Base-by-base conservation (phyloP, 805 yeast genomes). In the Barnettozyma pratensis region DNA sequence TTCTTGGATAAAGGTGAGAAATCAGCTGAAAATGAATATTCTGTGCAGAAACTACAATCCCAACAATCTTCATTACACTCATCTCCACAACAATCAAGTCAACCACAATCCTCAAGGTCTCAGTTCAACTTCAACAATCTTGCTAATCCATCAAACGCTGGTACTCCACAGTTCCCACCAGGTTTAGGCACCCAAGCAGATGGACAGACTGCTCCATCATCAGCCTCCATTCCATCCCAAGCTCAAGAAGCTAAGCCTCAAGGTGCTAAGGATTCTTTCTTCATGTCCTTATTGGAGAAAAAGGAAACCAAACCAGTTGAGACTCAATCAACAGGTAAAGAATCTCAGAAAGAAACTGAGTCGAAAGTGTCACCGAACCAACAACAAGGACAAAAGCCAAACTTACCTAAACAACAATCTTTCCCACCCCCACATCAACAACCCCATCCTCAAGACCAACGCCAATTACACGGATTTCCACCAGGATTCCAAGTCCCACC, bases 191-290 rank as follows among this genome's bases (percentile, higher is more conserved):
- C 43, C 31, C 45, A 29, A 31, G 37, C 34, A n/a, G 39, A 42
- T 8, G 9, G 37, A 28, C 42, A 37, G 27, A 12, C 26, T 5
- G 40, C 47, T 12, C 47, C 44, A 28, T 34, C 46, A 7, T 39
- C 50, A 27, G 37, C 48, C 27, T 46, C 53, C 19, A 42, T 28
- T n/a, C 19, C 39, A 6, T n/a, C 35, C 10, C 49, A 39, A 31
- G 44, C 43, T 5, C 19, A 26, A 7, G 14, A 42, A 28, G 46
- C 41, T 6, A 37, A 30, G 11, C 51, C 45, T 31, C 57, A 46
- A 26, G 51, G 49, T n/a, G 34, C 50, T 28, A 52, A 54, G 44
- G 63, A 58, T 27, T 57, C 62, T 3, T 61, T 61, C 48, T 60
- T 61, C 46, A 49, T 54, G 51, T 59, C 63, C 0, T 45, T 61